phyloP scores from a whole-genome alignment of 2,329 filamentous ascomycete species.

The Exophiala alcalophila region DNA sequence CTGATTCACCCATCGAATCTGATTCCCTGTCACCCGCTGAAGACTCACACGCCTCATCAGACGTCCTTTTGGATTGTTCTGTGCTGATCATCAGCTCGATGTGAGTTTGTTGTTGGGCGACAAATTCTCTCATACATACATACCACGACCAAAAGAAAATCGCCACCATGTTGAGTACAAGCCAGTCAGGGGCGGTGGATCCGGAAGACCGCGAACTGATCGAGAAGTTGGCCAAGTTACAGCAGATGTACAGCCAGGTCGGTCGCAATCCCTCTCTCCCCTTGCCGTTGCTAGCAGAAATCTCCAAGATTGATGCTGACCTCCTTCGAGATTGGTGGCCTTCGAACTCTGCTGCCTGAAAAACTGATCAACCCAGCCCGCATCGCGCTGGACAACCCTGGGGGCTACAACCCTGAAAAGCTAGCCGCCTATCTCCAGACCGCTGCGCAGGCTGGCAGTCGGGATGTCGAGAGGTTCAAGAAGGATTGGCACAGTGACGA shows the following conservation, averaged over 20 bases:
- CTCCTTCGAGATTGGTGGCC: constrained; percentile 39
- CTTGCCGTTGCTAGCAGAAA: constrained; percentile 3
- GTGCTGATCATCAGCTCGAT: not conserved
- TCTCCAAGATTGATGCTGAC: constrained; percentile 10
- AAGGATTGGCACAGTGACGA: constrained; percentile 41
- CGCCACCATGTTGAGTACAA: constrained; percentile 8
- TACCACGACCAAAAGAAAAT: not conserved
- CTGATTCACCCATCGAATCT: too few relatives aligned
- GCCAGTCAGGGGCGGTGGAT: constrained; percentile 10
- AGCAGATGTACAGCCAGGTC: constrained; percentile 29
- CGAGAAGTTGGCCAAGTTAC: constrained; percentile 28
- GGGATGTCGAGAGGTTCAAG: constrained; percentile 41
- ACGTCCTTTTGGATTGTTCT: too few relatives aligned
- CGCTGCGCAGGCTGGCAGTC: constrained; percentile 37
- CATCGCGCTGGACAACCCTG: constrained; percentile 38
- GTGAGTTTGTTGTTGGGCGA: too few relatives aligned
- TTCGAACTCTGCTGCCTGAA: constrained; percentile 43
- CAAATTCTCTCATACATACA: not conserved
- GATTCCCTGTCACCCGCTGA: too few relatives aligned
- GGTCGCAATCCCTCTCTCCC: constrained; percentile 3
- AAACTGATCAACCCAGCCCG: constrained; percentile 40
- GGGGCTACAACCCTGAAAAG: constrained; percentile 35
- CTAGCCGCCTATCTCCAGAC: constrained; percentile 38
- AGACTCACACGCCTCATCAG: too few relatives aligned
- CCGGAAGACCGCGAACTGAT: constrained; percentile 27